Evolutionary conservation across 1,284 basidiomycete genomes (phyloP).

Genomic region (Papiliotrema flavescens): DNA sequence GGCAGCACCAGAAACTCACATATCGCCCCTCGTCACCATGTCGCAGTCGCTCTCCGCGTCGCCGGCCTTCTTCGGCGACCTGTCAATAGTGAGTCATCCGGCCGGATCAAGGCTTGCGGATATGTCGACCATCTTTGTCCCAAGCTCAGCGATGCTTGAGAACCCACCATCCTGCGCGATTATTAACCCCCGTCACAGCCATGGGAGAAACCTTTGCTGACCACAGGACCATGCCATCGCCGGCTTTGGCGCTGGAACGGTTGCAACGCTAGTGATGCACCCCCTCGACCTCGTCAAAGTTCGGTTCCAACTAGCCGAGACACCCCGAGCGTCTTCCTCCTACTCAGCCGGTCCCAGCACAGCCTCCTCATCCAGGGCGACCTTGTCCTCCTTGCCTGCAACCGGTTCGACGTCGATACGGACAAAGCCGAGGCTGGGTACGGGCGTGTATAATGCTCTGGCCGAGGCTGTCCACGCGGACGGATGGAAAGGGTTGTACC

Average conservation of each 20-base stretch:
- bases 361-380: background rate
- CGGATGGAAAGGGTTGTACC: slow-evolving; percentile 83
- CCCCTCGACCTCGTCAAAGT: slow-evolving; percentile 96
- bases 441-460: slow-evolving; percentile 72
- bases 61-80: slow-evolving; percentile 45
- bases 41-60: slow-evolving; percentile 7
- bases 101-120: background rate
- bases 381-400: slow-evolving; percentile 1
- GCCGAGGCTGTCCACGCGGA: slow-evolving; percentile 68
- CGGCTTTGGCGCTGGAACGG: slow-evolving; percentile 87
- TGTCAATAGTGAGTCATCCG: slow-evolving; percentile 35
- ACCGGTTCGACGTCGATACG: slow-evolving; percentile 9
- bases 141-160: background rate
- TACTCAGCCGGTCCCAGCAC: background rate
- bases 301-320: slow-evolving; percentile 85
- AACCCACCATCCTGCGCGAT: no score
- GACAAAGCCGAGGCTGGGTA: slow-evolving; percentile 60
- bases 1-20: no score
- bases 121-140: no score
- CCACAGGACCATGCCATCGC: slow-evolving; percentile 80
- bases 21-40: slow-evolving; percentile 1
- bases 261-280: slow-evolving; percentile 94
- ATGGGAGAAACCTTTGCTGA: no score
- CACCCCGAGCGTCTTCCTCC: slow-evolving; percentile 38
- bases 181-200: no score